These are phyloP conservation scores for Boletus sp. DNA, from an alignment of 768 basidiomycete genomes.

Conservation along the genomic window DNA sequence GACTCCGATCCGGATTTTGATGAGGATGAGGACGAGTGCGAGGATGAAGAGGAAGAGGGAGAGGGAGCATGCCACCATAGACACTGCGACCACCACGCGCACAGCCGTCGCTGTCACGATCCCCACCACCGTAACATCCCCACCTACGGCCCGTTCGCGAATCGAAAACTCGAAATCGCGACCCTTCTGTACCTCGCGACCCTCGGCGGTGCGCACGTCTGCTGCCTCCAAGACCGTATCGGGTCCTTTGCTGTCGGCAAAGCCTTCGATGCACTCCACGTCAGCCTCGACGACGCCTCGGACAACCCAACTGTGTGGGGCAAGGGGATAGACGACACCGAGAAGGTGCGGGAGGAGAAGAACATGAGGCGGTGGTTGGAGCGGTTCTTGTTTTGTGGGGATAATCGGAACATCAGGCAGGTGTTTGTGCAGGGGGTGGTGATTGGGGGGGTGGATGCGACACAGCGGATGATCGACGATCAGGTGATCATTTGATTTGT, in stretches of 20 bases:
- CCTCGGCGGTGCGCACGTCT: constrained; percentile 82
- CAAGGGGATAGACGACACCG: constrained; percentile 21
- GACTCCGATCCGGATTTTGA: not conserved
- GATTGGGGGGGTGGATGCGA: constrained; percentile 55
- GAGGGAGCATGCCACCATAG: not conserved
- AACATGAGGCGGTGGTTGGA: constrained; percentile 63
- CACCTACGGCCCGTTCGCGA: constrained; percentile 37
- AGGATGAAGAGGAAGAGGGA: not conserved
- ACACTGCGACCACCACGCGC: not conserved
- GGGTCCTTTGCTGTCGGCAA: constrained; percentile 79
- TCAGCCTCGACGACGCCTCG: constrained; percentile 49
- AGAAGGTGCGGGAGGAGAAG: constrained; percentile 13
- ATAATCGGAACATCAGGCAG: constrained; percentile 73
- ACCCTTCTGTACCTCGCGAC: constrained; percentile 88
- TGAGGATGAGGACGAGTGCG: not conserved
- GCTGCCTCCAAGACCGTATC: constrained; percentile 57
- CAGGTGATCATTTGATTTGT: too few species aligned
- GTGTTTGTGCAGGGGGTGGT: constrained; percentile 81
- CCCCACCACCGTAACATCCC: not conserved
- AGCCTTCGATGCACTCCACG: constrained; percentile 83
- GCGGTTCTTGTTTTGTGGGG: constrained; percentile 81
- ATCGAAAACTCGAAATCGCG: constrained; percentile 62
- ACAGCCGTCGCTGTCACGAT: not conserved
- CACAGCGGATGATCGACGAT: not conserved
- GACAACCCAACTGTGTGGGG: constrained; percentile 60